These are phyloP conservation scores for Candida sojae DNA, from an alignment of 1,139 yeast genomes.

Conservation along the genomic window DNA sequence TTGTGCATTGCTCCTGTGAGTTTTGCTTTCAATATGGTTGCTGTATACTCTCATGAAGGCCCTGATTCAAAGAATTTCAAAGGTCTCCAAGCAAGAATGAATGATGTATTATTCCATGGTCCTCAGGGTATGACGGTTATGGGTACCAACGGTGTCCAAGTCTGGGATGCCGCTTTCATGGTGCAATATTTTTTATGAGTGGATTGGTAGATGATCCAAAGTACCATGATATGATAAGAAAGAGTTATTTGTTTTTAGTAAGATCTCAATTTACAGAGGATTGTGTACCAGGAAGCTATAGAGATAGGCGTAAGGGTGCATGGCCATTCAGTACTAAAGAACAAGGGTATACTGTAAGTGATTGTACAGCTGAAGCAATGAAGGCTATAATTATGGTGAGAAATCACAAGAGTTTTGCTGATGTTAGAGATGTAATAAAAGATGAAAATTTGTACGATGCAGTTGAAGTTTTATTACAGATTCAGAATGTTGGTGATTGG, in stretches of 20 bases:
- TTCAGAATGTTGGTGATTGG: constrained; percentile 77
- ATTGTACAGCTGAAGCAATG: constrained; percentile 94
- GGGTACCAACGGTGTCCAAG: constrained; percentile 98
- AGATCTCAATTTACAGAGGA: constrained; percentile 85
- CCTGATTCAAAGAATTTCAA: constrained; percentile 60
- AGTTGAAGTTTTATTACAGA: constrained; percentile 59
- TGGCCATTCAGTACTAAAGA: constrained; percentile 97
- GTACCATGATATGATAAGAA: constrained; percentile 61
- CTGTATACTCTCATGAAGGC: constrained; percentile 71
- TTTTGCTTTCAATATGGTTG: constrained; percentile 81
- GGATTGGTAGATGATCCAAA: constrained; percentile 75
- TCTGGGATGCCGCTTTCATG: constrained; percentile 94
- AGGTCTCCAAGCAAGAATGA: constrained; percentile 58
- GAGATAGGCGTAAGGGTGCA: constrained; percentile 88
- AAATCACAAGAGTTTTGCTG: constrained; percentile 52
- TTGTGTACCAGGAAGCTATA: constrained; percentile 73
- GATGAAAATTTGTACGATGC: constrained; percentile 56
- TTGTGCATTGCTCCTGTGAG: constrained; percentile 93
- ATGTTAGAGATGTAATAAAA: constrained; percentile 25
- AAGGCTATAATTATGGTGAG: constrained; percentile 93
- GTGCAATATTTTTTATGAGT: constrained; percentile 81
- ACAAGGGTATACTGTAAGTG: constrained; percentile 96
- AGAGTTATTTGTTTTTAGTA: constrained; percentile 70
- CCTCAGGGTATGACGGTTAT: constrained; percentile 89
- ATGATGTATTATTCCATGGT: constrained; percentile 81